Percentiles rank a stretch among this genome's conserved stretches.
Evolutionary conservation across 73 alveolate species (phyloP).

Genomic region (Tetrahymena elliotti): DNA sequence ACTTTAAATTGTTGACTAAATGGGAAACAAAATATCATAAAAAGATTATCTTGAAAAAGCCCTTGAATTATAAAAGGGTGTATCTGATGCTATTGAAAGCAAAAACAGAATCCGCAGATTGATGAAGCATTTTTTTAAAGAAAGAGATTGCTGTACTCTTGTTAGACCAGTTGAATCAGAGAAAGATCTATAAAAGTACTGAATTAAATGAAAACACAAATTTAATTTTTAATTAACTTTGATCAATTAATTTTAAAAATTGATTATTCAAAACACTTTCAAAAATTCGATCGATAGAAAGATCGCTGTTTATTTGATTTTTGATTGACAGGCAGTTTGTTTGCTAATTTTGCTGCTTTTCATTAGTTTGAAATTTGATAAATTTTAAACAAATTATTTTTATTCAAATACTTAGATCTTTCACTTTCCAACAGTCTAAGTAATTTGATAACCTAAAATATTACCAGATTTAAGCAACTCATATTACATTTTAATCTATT

Average conservation of each 20-base stretch:
- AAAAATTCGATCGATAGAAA: neutral
- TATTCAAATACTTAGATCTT: too few species aligned
- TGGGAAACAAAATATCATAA: slow-evolving; percentile 78
- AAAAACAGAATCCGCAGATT: slow-evolving; percentile 86
- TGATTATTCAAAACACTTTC: neutral
- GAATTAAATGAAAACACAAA: slow-evolving; percentile 31
- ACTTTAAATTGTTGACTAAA: slow-evolving; percentile 71
- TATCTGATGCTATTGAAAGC: slow-evolving; percentile 77
- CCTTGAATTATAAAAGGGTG: slow-evolving; percentile 66
- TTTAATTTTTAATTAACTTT: neutral
- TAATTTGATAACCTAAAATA: too few species aligned
- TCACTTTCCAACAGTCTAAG: too few species aligned
- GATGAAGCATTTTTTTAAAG: slow-evolving; percentile 90
- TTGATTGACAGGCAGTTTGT: too few species aligned
- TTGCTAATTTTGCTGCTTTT: neutral
- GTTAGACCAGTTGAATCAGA: slow-evolving; percentile 95
- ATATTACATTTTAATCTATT: too few species aligned
- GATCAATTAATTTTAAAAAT: neutral
- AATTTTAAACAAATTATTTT: too few species aligned
- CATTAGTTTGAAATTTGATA: neutral
- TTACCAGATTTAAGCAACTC: too few species aligned
- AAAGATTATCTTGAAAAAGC: slow-evolving; percentile 95
- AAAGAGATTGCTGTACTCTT: slow-evolving; percentile 92
- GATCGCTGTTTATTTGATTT: neutral
- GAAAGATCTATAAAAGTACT: slow-evolving; percentile 66